Evolutionary conservation across 257 asterid species (phyloP).

Genomic region (Phtheirospermum japonicum): DNA sequence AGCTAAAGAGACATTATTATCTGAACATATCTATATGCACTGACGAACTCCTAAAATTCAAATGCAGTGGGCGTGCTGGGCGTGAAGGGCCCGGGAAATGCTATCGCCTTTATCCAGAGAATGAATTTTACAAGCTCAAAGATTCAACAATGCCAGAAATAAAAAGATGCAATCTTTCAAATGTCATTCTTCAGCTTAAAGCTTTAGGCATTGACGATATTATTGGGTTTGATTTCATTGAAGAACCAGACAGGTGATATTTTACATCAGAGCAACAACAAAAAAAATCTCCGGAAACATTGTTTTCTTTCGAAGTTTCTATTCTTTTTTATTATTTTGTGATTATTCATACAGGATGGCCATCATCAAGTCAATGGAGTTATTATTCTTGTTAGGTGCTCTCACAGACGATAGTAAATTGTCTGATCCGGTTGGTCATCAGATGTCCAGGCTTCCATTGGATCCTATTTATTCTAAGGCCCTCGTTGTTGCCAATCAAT

Average conservation of each 20-base stretch:
- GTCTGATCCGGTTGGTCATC: conserved; percentile 79
- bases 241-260: conserved; percentile 77
- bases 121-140: conserved; percentile 75
- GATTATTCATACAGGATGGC: conserved; percentile 60
- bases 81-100: conserved; percentile 99
- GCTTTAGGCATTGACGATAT: conserved; percentile 87
- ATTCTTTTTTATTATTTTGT: background rate
- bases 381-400: conserved; percentile 85
- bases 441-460: conserved; percentile 89
- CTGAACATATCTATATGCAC: background rate
- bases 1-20: no score
- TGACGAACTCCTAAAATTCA: conserved; percentile 9
- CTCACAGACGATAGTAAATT: conserved; percentile 71
- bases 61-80: conserved; percentile 97
- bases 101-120: conserved; percentile 95
- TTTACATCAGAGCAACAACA: conserved; percentile 10
- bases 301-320: background rate
- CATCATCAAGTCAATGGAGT: conserved; percentile 80
- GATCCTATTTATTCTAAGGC: conserved; percentile 93
- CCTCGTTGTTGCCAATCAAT: conserved; percentile 76
- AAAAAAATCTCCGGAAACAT: conserved; percentile 14
- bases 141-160: conserved; percentile 89
- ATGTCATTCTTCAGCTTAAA: conserved; percentile 93
- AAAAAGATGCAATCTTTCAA: conserved; percentile 86
- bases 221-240: conserved; percentile 85